A percentile compares a stretch with the other conserved stretches of the same genome.
Evolutionary conservation across 805 yeast species (phyloP).

Genomic region (Saturnispora dispora): DNA sequence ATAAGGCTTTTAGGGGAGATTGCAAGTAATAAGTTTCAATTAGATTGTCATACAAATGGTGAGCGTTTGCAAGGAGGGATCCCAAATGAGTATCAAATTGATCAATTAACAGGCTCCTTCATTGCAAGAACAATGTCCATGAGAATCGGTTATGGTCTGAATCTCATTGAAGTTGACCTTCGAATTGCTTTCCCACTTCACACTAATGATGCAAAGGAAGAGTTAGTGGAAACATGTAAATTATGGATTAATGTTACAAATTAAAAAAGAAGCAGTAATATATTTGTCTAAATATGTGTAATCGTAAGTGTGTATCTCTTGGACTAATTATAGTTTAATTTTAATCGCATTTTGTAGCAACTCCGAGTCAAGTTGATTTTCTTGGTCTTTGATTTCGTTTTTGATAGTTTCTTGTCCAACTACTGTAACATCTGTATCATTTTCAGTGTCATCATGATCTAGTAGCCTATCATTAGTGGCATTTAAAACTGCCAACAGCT

Average conservation of each 20-base stretch:
- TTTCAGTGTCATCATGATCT: constrained; percentile 3
- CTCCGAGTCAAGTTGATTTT: neutral
- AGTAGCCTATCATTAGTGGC: constrained; percentile 26
- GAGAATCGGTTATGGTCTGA: constrained; percentile 36
- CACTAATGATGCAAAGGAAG: constrained; percentile 1
- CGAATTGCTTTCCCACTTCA: neutral
- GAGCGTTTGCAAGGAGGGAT: constrained; percentile 33
- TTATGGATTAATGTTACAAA: constrained; percentile 34
- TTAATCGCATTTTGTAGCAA: neutral
- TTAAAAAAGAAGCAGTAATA: neutral
- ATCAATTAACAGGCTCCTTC: constrained; percentile 1
- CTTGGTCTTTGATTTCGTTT: constrained; percentile 1
- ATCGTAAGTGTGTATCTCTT: neutral
- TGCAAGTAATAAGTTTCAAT: constrained; percentile 31
- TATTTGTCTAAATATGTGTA: neutral
- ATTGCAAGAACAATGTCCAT: constrained; percentile 4
- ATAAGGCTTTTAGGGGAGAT: constrained; percentile 35
- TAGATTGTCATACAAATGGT: constrained; percentile 34
- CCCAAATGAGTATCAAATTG: constrained; percentile 29
- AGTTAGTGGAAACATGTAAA: constrained; percentile 26
- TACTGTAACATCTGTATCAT: constrained; percentile 1
- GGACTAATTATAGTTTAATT: neutral
- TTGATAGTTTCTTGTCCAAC: neutral
- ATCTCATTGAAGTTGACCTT: constrained; percentile 22
- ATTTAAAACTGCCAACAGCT: constrained; percentile 25